Base-by-base conservation (phyloP, 345 rosid species). In the Gossypium anomalum region DNA sequence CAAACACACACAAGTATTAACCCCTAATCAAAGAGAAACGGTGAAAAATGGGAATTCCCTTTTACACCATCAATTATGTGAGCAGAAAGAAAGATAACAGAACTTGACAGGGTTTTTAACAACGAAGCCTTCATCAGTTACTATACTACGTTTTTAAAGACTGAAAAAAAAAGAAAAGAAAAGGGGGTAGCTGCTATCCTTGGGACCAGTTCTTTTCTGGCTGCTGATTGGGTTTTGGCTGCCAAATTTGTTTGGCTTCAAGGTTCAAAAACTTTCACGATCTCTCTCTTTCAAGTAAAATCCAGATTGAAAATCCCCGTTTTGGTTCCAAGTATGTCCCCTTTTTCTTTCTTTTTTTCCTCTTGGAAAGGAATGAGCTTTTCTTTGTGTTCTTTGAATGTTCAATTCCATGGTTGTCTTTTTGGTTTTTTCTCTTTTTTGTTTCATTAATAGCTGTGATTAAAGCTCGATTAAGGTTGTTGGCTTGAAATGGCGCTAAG, bases 41-140 rank as follows among this genome's bases (percentile, higher is more conserved):
- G 48, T 45, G 48, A 45, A 45, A 45, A 10, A 9, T 10, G 48
- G 48, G 13, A 45, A 8, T 45, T 45, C 13, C 48, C 3, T 45
- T 8, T 7, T 11, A 45, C 48, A 29, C 5, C 34, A 29, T 29
- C 34, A 29, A 29, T 3, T 29, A 29, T 29, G 34, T 29, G 34
- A 29, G 34, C 34, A 29, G 38, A 14, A 17, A 9, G 1, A 27
- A 49, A 49, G 6, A 13, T 23, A 59, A 25, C 34, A 66, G n/a
- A 51, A 23, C 19, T 20, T 45, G 41, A 15, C 23, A 70, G n/a
- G 27, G 11, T 52, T 29, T 29, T 59, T 25, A 70, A 20, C 57
- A 34, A 52, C 25, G 4, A 69, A 69, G 55, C n/a, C 72, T 69
- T 49, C 19, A 69, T 25, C 57, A 49, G 72, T 68, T 27, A 16